Evolutionary conservation across 805 yeast species (phyloP).

Genomic region (Ogataea pilisensis): DNA sequence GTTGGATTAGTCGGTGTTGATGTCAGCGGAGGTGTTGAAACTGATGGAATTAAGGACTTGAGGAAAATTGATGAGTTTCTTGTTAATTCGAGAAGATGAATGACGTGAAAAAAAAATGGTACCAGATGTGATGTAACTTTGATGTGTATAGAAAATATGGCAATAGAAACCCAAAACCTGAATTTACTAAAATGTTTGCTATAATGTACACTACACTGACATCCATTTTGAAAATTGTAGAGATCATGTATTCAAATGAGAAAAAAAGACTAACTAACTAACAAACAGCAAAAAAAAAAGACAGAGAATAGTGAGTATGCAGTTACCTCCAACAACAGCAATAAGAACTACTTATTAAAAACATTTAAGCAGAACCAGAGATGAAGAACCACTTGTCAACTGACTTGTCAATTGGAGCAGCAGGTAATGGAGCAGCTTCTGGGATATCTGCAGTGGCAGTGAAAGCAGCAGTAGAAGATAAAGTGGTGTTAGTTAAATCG

Average conservation of each 20-base stretch:
- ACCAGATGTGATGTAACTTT: no score
- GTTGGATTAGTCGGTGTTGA: conserved; percentile 82
- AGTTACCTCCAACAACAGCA: no score
- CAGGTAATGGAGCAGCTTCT: conserved; percentile 64
- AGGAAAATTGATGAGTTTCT: conserved; percentile 60
- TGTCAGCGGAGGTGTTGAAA: conserved; percentile 94
- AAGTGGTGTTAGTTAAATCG: conserved; percentile 71
- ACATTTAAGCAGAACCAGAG: conserved; percentile 60
- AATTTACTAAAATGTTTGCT: no score
- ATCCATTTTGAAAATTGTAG: no score
- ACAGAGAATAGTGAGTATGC: no score
- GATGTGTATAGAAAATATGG: no score
- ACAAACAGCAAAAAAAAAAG: no score
- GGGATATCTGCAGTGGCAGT: conserved; percentile 55
- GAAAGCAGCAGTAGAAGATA: conserved; percentile 52
- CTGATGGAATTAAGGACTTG: conserved; percentile 67
- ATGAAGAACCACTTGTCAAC: conserved; percentile 99
- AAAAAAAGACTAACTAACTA: no score
- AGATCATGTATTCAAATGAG: no score
- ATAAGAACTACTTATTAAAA: background rate
- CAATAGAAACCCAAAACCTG: no score
- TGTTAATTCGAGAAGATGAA: conserved; percentile 37
- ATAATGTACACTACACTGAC: no score
- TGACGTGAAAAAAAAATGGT: background rate
- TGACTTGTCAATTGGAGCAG: conserved; percentile 94